Percentiles rank a stretch among this genome's conserved stretches.
Conservation (phyloP, 768 basidiomycete genomes). For the Porpolomopsis calyptriformis region DNA sequence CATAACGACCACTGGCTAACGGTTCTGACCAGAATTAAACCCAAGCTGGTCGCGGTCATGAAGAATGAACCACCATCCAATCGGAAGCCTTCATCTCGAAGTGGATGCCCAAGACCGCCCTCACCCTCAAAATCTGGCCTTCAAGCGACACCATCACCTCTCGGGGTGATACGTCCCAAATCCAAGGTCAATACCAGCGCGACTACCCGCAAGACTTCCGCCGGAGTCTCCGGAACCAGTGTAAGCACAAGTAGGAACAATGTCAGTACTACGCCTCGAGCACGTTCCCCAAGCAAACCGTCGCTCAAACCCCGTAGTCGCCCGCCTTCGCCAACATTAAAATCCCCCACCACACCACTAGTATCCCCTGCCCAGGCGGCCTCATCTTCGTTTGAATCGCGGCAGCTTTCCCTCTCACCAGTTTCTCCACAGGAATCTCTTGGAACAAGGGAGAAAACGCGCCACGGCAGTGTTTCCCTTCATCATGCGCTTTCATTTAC, state of each 20-base stretch:
- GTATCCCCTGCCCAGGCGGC: constrained; percentile 22
- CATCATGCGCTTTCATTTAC: constrained; percentile 31
- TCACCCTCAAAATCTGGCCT: constrained; percentile 33
- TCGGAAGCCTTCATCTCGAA: background rate
- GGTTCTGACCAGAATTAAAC: constrained; percentile 10
- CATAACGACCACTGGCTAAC: background rate
- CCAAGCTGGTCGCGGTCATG: constrained; percentile 42
- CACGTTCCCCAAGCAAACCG: constrained; percentile 34
- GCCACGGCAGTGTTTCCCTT: constrained; percentile 24
- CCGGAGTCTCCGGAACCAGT: constrained; percentile 7
- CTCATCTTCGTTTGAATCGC: constrained; percentile 25
- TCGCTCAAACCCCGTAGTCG: constrained; percentile 29
- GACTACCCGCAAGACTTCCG: constrained; percentile 24
- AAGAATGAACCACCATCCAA: constrained; percentile 11
- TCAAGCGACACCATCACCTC: constrained; percentile 13
- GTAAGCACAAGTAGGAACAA: constrained; percentile 8
- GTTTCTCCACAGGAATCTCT: constrained; percentile 15
- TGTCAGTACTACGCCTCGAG: constrained; percentile 24
- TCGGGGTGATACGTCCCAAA: constrained; percentile 33
- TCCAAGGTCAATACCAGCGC: constrained; percentile 55
- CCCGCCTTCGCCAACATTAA: constrained; percentile 19
- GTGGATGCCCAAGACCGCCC: constrained; percentile 14
- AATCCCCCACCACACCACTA: constrained; percentile 16
- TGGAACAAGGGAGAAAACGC: constrained; percentile 14
- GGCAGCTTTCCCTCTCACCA: constrained; percentile 20